A percentile compares a stretch with the other conserved stretches of the same genome.
These are phyloP conservation scores for Ulota crispa DNA, from an alignment of 225 moss, liverwort and hornwort species.

Conservation along the genomic window DNA sequence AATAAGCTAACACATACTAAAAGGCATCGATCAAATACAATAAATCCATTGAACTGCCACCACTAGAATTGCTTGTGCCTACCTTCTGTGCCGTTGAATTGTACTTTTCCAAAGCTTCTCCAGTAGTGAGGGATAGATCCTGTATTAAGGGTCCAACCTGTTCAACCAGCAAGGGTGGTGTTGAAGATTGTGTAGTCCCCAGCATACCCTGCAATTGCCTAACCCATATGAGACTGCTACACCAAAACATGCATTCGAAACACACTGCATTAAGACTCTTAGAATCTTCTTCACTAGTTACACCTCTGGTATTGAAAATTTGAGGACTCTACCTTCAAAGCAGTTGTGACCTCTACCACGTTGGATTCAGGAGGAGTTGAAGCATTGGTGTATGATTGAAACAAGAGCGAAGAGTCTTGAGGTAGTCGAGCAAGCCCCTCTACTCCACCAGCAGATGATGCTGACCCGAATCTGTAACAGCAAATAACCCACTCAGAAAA, in stretches of 20 bases:
- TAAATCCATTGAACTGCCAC: neutral
- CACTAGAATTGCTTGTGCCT: conserved; percentile 16
- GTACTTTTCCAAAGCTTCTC: conserved; percentile 87
- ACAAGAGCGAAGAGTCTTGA: conserved; percentile 59
- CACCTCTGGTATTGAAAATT: neutral
- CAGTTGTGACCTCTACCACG: conserved; percentile 43
- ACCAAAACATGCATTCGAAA: neutral
- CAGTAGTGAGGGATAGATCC: conserved; percentile 71
- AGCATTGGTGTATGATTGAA: conserved; percentile 47
- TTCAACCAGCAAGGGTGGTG: conserved; percentile 56
- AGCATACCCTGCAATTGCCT: conserved; percentile 45
- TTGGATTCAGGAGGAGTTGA: conserved; percentile 57
- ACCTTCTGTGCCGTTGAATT: conserved; percentile 76
- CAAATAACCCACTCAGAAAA: conserved; percentile 31
- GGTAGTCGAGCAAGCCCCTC: conserved; percentile 65
- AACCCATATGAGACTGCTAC: conserved; percentile 17
- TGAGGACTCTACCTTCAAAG: conserved; percentile 56
- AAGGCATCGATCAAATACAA: neutral
- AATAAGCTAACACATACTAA: neutral
- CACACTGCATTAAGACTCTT: neutral
- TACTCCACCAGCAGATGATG: conserved; percentile 52
- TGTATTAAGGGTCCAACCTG: conserved; percentile 47
- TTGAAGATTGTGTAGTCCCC: conserved; percentile 41
- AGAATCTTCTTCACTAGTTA: neutral
- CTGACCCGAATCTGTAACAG: conserved; percentile 71